phyloP scores from a whole-genome alignment of 1,284 basidiomycete species.

The Thelephora terrestris region DNA sequence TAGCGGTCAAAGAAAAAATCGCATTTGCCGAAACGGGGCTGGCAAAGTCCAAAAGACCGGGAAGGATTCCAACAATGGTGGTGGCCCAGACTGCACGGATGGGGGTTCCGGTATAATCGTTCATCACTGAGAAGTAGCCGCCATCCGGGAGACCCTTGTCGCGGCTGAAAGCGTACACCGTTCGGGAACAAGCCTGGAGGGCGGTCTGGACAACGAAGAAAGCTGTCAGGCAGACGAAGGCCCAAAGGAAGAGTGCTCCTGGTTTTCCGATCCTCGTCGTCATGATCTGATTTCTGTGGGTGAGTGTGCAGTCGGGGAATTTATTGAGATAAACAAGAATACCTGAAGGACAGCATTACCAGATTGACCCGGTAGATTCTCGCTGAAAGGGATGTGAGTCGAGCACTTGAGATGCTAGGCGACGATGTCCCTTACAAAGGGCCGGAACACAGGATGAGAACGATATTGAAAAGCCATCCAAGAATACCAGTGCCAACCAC shows the following conservation, averaged over 20 bases:
- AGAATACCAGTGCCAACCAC: slow-evolving; percentile 78
- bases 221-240: slow-evolving; percentile 69
- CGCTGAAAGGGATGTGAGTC: slow-evolving; percentile 26
- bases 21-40: slow-evolving; percentile 74
- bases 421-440: slow-evolving; percentile 34
- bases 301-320: neutral
- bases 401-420: neutral
- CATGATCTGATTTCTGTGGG: slow-evolving; percentile 50
- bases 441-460: slow-evolving; percentile 75
- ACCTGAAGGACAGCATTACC: slow-evolving; percentile 64
- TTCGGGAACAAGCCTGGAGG: slow-evolving; percentile 80
- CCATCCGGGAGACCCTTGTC: slow-evolving; percentile 79
- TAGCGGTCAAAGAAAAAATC: slow-evolving; percentile 73
- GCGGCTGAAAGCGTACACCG: slow-evolving; percentile 85
- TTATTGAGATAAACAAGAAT: slow-evolving; percentile 7
- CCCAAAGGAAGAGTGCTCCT: slow-evolving; percentile 70
- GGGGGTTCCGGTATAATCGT: slow-evolving; percentile 61
- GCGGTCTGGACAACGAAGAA: slow-evolving; percentile 79
- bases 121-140: slow-evolving; percentile 70
- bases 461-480: slow-evolving; percentile 81
- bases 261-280: slow-evolving; percentile 60
- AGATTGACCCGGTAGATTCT: slow-evolving; percentile 51
- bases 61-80: slow-evolving; percentile 58
- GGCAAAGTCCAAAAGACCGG: slow-evolving; percentile 70
- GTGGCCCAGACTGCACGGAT: slow-evolving; percentile 77